Evolutionary conservation across 805 yeast species (phyloP).

Genomic region (Lipomyces anomalus): DNA sequence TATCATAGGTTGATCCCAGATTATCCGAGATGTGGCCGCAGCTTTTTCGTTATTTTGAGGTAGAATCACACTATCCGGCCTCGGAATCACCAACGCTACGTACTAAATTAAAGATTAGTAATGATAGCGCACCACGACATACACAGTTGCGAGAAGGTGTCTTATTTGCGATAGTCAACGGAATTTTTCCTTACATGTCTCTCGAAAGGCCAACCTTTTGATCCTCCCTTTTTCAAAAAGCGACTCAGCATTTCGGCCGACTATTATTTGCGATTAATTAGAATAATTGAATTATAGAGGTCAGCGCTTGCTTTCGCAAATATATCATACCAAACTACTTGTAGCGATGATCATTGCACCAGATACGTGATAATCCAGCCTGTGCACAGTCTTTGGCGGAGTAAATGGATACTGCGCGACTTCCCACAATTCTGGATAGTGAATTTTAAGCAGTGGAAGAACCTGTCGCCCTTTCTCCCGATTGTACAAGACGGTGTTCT

Average conservation of each 20-base stretch:
- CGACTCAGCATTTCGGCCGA: constrained; percentile 13
- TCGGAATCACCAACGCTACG: background rate
- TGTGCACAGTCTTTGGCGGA: constrained; percentile 17
- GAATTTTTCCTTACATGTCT: constrained; percentile 8
- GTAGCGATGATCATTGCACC: constrained; percentile 21
- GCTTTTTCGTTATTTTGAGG: background rate
- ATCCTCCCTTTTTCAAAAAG: constrained; percentile 12
- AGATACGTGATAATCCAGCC: constrained; percentile 21
- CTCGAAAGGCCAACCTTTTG: constrained; percentile 19
- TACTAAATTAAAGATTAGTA: background rate
- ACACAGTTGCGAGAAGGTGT: too few species aligned
- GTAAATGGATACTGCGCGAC: constrained; percentile 9
- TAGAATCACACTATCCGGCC: background rate
- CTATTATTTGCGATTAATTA: constrained; percentile 2
- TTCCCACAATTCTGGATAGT: constrained; percentile 8
- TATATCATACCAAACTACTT: constrained; percentile 2
- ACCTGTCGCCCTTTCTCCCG: background rate
- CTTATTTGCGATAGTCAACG: too few species aligned
- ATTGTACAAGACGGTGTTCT: background rate
- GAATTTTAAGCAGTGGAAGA: constrained; percentile 4
- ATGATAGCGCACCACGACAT: too few species aligned
- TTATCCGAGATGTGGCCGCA: background rate
- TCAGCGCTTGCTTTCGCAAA: too few species aligned
- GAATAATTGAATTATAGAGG: too few species aligned
- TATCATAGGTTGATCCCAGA: background rate